Evolutionary conservation across 1,139 yeast genomes (phyloP).

Genomic region (Hemisphaericaspora xylofermentans): DNA sequence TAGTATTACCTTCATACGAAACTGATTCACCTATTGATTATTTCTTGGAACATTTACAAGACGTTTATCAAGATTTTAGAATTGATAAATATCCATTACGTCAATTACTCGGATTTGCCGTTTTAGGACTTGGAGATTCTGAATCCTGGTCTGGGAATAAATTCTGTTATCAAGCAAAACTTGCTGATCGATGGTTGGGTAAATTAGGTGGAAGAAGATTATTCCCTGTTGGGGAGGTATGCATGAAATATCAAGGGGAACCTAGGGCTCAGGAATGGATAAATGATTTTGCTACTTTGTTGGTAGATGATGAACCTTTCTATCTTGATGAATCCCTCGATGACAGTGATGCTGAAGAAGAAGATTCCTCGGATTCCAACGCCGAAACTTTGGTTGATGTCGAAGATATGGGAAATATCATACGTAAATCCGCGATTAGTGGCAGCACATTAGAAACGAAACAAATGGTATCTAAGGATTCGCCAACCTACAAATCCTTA

Average conservation of each 20-base stretch:
- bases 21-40: conserved; percentile 91
- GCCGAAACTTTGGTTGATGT: conserved; percentile 65
- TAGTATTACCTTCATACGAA: conserved; percentile 88
- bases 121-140: conserved; percentile 82
- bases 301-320: conserved; percentile 68
- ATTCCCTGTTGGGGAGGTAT: conserved; percentile 82
- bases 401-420: conserved; percentile 77
- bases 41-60: conserved; percentile 76
- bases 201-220: conserved; percentile 83
- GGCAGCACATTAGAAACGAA: conserved; percentile 49
- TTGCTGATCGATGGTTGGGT: conserved; percentile 73
- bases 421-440: conserved; percentile 32
- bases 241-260: conserved; percentile 73
- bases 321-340: conserved; percentile 40
- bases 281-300: conserved; percentile 53
- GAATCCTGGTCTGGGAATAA: conserved; percentile 79
- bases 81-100: conserved; percentile 78
- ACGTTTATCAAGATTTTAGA: conserved; percentile 81
- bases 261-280: conserved; percentile 66
- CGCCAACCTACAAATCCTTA: conserved; percentile 84
- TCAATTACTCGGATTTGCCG: conserved; percentile 73
- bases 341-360: conserved; percentile 44
- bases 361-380: conserved; percentile 41
- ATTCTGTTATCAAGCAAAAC: conserved; percentile 83
- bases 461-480: conserved; percentile 86